Evolutionary conservation across 192 early-diverging fungal genomes (phyloP).

Genomic region (Glomus cerebriforme): DNA sequence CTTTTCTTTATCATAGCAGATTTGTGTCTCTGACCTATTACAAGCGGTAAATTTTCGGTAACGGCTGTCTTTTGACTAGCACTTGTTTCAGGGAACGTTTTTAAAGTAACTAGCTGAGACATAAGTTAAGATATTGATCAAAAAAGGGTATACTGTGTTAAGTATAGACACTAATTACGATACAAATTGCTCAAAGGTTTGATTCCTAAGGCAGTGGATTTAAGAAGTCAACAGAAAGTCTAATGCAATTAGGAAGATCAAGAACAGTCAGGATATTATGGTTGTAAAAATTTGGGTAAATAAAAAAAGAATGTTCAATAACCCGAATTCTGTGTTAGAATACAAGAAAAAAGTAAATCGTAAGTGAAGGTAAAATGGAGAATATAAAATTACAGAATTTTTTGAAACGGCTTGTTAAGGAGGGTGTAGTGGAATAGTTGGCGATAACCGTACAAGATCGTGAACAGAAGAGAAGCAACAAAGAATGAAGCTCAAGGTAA

Average conservation of each 20-base stretch:
- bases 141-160: not conserved
- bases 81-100: not conserved
- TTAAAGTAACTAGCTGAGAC: not conserved
- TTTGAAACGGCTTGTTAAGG: not conserved
- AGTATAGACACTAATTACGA: not conserved
- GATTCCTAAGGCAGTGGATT: not conserved
- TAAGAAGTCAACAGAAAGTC: not conserved
- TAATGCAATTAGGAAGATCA: not conserved
- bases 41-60: not conserved
- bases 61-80: not conserved
- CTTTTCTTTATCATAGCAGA: conserved; percentile 13
- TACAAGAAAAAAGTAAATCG: not conserved
- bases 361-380: not conserved
- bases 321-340: not conserved
- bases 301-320: not conserved
- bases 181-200: not conserved
- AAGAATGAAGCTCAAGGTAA: conserved; percentile 11
- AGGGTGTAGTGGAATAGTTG: not conserved
- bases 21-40: conserved; percentile 4
- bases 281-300: not conserved
- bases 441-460: conserved; percentile 2
- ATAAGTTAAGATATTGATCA: not conserved
- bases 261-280: not conserved
- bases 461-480: conserved; percentile 1
- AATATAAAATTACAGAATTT: not conserved